Conservation (phyloP, 2,329 filamentous ascomycete species). For the Xylariaceae sp. region DNA sequence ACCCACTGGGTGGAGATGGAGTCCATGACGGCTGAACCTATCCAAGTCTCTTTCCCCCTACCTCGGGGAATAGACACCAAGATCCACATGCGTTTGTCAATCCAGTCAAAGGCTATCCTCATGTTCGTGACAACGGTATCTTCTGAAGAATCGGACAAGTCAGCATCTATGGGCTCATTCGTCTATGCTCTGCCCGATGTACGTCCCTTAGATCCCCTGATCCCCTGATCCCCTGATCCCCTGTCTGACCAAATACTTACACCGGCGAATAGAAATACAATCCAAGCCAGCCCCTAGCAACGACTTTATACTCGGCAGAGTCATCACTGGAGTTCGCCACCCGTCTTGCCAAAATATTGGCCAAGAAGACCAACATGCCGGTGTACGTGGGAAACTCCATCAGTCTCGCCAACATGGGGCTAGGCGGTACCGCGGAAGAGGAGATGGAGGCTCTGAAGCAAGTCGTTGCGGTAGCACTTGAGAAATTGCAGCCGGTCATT, state of each 20-base stretch:
- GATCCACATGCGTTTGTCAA: constrained; percentile 55
- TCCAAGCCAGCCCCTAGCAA: constrained; percentile 62
- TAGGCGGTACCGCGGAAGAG: constrained; percentile 81
- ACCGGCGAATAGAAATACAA: constrained; percentile 41
- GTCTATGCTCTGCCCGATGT: constrained; percentile 93
- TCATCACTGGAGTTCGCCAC: constrained; percentile 80
- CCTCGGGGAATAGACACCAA: constrained; percentile 55
- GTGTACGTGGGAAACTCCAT: constrained; percentile 91
- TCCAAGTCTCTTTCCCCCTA: constrained; percentile 54
- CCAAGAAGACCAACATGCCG: constrained; percentile 64
- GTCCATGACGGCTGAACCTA: constrained; percentile 19
- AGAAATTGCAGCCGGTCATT: constrained; percentile 41
- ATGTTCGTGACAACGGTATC: constrained; percentile 57
- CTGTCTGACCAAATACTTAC: constrained; percentile 1
- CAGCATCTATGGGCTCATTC: constrained; percentile 72
- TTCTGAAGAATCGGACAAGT: constrained; percentile 44
- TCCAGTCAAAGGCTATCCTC: constrained; percentile 51
- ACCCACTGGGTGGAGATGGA: constrained; percentile 19
- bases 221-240: too few relatives aligned
- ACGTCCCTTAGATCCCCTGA: constrained; percentile 27
- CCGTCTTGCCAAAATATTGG: constrained; percentile 75
- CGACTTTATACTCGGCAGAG: constrained; percentile 70
- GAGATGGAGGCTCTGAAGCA: constrained; percentile 83
- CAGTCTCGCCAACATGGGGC: constrained; percentile 64
- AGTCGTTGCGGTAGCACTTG: constrained; percentile 64